Percentiles rank a stretch among this genome's conserved stretches.
These are phyloP conservation scores for Ceratobasidium sp. DNA, from an alignment of 1,284 basidiomycete genomes.

Conservation along the genomic window DNA sequence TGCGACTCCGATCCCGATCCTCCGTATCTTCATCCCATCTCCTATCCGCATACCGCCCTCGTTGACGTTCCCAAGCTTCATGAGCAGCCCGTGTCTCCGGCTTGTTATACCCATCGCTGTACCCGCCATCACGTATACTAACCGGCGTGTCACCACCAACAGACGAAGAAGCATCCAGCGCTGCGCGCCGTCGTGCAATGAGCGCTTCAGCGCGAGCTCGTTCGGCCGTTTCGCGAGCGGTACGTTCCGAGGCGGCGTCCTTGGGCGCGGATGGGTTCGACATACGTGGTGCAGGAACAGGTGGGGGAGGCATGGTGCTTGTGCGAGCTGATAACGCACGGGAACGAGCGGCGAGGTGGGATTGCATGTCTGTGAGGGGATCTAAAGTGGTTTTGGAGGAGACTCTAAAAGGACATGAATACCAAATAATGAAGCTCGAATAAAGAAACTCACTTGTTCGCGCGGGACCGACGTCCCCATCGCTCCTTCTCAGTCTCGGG, in stretches of 20 bases:
- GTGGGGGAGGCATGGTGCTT: conserved; percentile 40
- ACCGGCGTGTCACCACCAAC: conserved; percentile 62
- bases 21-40: conserved; percentile 34
- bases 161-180: conserved; percentile 74
- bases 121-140: conserved; percentile 60
- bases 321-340: conserved; percentile 54
- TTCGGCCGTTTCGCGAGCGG: conserved; percentile 75
- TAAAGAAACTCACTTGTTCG: conserved; percentile 52
- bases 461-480: conserved; percentile 53
- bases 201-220: conserved; percentile 77
- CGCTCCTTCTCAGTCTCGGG: conserved; percentile 51
- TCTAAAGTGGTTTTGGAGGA: conserved; percentile 69
- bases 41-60: conserved; percentile 25
- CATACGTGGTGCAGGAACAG: conserved; percentile 33
- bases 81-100: conserved; percentile 78
- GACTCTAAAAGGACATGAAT: conserved; percentile 11
- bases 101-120: conserved; percentile 77
- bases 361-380: conserved; percentile 79
- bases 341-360: conserved; percentile 62
- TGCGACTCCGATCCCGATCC: neutral
- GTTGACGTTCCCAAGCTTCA: conserved; percentile 16
- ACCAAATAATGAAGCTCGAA: neutral
- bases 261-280: conserved; percentile 51
- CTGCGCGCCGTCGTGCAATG: conserved; percentile 71
- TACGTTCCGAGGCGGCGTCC: conserved; percentile 49